Conservation (phyloP, 2,329 filamentous ascomycete species). For the Fusarium duplospermum region DNA sequence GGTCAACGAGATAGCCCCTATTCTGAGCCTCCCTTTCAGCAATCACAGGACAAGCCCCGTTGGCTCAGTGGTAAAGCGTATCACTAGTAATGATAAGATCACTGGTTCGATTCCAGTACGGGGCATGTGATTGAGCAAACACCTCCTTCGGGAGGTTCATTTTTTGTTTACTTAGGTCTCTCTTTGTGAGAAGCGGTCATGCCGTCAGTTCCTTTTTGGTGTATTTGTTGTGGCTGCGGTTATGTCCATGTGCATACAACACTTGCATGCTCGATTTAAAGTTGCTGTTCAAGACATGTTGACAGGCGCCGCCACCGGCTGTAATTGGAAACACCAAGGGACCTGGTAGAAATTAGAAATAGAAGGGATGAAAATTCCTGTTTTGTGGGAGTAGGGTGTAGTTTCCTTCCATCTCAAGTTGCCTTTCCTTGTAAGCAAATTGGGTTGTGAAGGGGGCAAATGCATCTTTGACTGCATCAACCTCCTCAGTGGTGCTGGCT, state of each 20-base stretch:
- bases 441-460: not conserved
- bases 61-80: constrained; percentile 53
- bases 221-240: constrained; percentile 1
- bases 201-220: not conserved
- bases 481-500: not conserved
- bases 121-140: constrained; percentile 29
- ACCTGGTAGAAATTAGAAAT: not conserved
- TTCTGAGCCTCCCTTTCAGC: not conserved
- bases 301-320: not conserved
- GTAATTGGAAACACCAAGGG: too few relatives aligned
- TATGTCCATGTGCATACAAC: constrained; percentile 9
- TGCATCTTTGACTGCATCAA: not conserved
- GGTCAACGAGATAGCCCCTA: not conserved
- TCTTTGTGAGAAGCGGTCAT: not conserved
- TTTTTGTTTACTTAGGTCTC: not conserved
- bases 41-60: constrained; percentile 38
- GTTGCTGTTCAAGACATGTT: not conserved
- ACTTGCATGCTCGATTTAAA: not conserved
- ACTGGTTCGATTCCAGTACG: constrained; percentile 51
- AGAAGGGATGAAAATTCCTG: not conserved
- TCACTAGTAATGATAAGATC: constrained; percentile 54
- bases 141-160: not conserved
- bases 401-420: not conserved
- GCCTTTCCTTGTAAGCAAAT: not conserved
- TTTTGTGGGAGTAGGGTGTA: not conserved